Evolutionary conservation across 2,329 filamentous ascomycete genomes (phyloP).

Genomic region (Onygenales sp.): DNA sequence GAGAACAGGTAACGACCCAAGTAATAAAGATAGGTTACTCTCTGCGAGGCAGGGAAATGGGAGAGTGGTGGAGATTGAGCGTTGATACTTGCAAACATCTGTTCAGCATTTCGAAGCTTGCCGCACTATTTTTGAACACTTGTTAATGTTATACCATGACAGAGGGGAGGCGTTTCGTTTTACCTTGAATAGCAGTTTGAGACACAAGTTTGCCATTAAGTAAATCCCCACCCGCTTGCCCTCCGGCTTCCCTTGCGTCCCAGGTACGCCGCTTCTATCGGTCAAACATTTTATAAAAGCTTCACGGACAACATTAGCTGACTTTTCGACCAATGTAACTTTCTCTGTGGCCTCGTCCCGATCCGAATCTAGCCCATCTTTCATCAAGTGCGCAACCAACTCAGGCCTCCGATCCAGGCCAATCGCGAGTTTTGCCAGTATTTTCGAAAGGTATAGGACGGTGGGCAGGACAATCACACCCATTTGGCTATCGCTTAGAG

Average conservation of each 20-base stretch:
- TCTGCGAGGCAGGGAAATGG: slow-evolving; percentile 74
- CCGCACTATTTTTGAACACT: slow-evolving; percentile 46
- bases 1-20: slow-evolving; percentile 83
- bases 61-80: slow-evolving; percentile 71
- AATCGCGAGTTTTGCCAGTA: slow-evolving; percentile 74
- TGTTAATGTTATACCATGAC: background rate
- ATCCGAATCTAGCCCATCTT: slow-evolving; percentile 32
- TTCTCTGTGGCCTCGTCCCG: slow-evolving; percentile 53
- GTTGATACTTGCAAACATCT: slow-evolving; percentile 82
- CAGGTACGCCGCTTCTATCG: slow-evolving; percentile 60
- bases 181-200: slow-evolving; percentile 79
- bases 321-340: slow-evolving; percentile 74
- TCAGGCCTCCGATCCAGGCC: slow-evolving; percentile 72
- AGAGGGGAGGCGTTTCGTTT: background rate
- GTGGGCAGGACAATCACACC: slow-evolving; percentile 76
- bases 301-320: slow-evolving; percentile 80
- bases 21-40: slow-evolving; percentile 90
- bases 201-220: slow-evolving; percentile 79
- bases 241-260: slow-evolving; percentile 56
- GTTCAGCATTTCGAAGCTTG: slow-evolving; percentile 73
- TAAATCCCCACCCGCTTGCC: slow-evolving; percentile 85
- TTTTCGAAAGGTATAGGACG: slow-evolving; percentile 70
- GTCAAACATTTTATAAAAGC: slow-evolving; percentile 85
- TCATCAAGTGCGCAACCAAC: slow-evolving; percentile 56
- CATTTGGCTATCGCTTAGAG: slow-evolving; percentile 67